Evolutionary conservation across 495 filamentous ascomycete genomes (phyloP), one percentile per base, ranked within the genome.

Genomic region (Penicillium crystallinum): DNA sequence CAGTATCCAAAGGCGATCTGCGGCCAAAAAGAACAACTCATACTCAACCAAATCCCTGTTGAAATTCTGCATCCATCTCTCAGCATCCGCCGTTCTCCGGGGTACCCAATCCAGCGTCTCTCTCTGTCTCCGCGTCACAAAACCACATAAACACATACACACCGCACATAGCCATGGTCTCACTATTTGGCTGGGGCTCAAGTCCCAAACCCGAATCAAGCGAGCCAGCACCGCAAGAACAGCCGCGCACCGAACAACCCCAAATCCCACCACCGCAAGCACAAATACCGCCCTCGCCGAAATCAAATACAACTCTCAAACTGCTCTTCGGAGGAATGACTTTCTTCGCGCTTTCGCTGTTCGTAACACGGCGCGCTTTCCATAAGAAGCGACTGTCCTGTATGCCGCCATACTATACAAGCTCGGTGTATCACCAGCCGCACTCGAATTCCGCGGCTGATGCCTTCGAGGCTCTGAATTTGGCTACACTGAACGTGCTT

Each of bases 401-500:
- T 12, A 67, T 77, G 43, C 87, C 88, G 5, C 79, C 79, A 45
- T 89, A 81, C 76, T 91, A 82, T 73, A 74, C 83, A 14, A 80
- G 71, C 36, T 83, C 79, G 63, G 18, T 61, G 6, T 73, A 65
- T 59, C 64, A 69, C 63, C 62, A 68, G 18, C 68, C 70, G 1
- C 64, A 71, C 23, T 69, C 70, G 6, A 82, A 80, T 55, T 80
- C 85, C 40, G 71, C 77, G 1, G 54, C 81, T 25, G 81, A 91
- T 18, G 90, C 90, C 0, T 63, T 89, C 37, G 84, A 92, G 65
- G 91, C 91, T 5, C 71, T 96, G 10, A 84, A 81, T 44, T 66
- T 95, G n/a, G 90, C 91, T 0, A 93, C 90, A 0, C 72, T 95
- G 50, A 92, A 93, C 57, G 84, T 89, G 4, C 21, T 84, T 21